Conservation (phyloP, 169 alveolate species). For the Toxoplasma gondii region DNA sequence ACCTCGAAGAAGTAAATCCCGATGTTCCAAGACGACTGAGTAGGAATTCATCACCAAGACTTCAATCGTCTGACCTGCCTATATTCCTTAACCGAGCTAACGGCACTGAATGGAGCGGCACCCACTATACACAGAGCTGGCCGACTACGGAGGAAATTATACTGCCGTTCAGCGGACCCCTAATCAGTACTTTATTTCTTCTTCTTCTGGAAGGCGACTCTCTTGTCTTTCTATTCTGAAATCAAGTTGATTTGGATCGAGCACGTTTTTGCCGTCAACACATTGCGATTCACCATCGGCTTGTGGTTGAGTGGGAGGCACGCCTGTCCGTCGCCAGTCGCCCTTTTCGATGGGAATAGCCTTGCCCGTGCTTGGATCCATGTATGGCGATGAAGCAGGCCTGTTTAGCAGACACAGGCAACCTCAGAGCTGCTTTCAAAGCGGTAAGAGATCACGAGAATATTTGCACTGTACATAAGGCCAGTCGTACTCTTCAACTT, state of each 20-base stretch:
- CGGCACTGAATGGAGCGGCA: too few species aligned
- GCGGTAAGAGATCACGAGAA: not conserved
- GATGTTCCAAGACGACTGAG: not conserved
- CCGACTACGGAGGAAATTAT: not conserved
- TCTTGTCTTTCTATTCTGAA: constrained; percentile 10
- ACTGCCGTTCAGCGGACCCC: not conserved
- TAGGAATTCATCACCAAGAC: not conserved
- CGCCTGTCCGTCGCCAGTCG: constrained; percentile 26
- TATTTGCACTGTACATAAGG: not conserved
- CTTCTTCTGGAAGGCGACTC: constrained; percentile 38
- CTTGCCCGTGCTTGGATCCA: constrained; percentile 25
- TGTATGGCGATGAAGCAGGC: constrained; percentile 28
- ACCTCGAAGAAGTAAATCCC: not conserved
- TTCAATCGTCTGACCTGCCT: too few species aligned
- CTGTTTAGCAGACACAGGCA: not conserved
- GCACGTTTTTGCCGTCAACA: not conserved
- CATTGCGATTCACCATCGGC: not conserved
- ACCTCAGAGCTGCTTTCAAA: not conserved
- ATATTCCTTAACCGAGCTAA: too few species aligned
- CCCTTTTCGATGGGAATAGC: constrained; percentile 15
- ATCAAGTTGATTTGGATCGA: constrained; percentile 11
- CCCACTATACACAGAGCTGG: not conserved
- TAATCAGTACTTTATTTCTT: not conserved
- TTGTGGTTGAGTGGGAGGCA: not conserved
- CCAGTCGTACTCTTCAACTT: not conserved